phyloP scores from a whole-genome alignment of 2,329 filamentous ascomycete genomes.

The Xylariaceae sp. region DNA sequence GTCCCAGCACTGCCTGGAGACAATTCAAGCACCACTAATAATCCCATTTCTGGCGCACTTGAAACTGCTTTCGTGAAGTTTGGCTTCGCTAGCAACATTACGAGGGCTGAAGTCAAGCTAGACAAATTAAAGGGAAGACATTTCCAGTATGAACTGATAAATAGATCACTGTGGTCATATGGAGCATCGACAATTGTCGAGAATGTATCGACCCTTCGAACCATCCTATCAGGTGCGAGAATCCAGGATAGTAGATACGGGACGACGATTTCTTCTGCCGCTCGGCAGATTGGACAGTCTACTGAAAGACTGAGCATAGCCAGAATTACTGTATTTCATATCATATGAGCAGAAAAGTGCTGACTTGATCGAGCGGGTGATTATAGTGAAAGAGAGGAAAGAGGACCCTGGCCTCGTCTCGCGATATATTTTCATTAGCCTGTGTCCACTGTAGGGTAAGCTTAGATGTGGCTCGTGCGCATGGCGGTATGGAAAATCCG shows the following conservation, averaged over 20 bases:
- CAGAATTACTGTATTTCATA: conserved; percentile 29
- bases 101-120: too few species aligned
- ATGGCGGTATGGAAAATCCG: not conserved
- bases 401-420: conserved; percentile 1
- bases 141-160: too few species aligned
- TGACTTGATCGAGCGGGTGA: conserved; percentile 23
- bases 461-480: not conserved
- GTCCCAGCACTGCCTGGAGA: too few species aligned
- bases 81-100: too few species aligned
- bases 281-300: conserved; percentile 26
- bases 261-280: conserved; percentile 46
- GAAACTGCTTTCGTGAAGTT: too few species aligned
- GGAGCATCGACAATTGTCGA: not conserved
- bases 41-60: too few species aligned
- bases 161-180: too few species aligned
- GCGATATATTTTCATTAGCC: not conserved
- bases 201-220: conserved; percentile 76
- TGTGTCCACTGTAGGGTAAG: not conserved
- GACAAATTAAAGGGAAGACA: too few species aligned
- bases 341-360: conserved; percentile 22
- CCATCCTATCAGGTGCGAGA: conserved; percentile 68
- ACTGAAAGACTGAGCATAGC: conserved; percentile 27
- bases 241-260: conserved; percentile 89
- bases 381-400: conserved; percentile 17
- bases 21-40: too few species aligned